Evolutionary conservation across 345 rosid genomes (phyloP), one percentile per base, ranked within the genome.

Genomic region (Melastoma malabathricum): DNA sequence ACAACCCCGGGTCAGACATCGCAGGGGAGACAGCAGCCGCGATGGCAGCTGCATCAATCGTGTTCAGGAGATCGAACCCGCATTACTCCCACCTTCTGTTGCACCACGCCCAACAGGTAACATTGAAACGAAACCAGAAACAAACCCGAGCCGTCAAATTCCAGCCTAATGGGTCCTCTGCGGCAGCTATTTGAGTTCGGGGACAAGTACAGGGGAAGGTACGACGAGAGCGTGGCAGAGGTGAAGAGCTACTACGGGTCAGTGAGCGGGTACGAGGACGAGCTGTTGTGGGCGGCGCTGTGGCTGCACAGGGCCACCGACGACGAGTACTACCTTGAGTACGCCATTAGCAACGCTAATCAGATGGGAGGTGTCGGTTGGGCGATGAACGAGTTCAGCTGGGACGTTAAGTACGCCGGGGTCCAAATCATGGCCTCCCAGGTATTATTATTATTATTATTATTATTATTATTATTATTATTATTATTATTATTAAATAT

Each of bases 301-400:
- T 92, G 98, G 98, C 74, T 92, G 45, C 78, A 84, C 74, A 64
- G 68, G 68, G 96, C 96, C 84, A 87, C 98, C 86, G 87, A 81
- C 87, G 65, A 47, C 14, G 78, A 71, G 12, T 61, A 53, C 17
- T 84, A 84, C 52, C 57, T 81, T 60, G 60, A 51, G 60, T 92
- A 84, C 62, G 71, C 73, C 16, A 51, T 82, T 16, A 55, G 71
- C 48, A 92, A 82, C 60, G 88, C 95, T 41, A 55, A 61, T 34
- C 53, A 29, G 25, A 71, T 87, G 52, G 98, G 98, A 25, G 96
- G 96, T 22, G 70, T 74, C 65, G 79, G 82, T 39, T 92, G 96
- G 96, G 81, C 96, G 64, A 84, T 92, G 43, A 64, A 92, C 0
- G 96, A 92, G 62, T 92, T 92, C 68, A 92, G 98, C 64, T 92